phyloP scores from a whole-genome alignment of 768 basidiomycete species.

The Mrakia hoshinonis region DNA sequence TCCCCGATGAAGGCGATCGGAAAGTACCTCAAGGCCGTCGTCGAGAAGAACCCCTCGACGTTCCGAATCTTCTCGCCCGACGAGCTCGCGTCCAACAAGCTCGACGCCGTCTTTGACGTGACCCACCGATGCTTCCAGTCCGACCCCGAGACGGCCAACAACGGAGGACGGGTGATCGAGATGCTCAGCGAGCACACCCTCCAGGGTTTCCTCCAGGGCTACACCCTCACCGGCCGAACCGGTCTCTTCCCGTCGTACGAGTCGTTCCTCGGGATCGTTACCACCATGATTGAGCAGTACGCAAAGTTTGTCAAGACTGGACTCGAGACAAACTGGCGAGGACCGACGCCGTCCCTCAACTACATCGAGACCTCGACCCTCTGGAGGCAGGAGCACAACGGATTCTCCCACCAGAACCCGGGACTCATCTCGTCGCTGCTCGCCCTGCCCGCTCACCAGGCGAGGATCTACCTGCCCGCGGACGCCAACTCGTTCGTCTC shows the following conservation, averaged over 20 bases:
- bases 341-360: slow-evolving; percentile 37
- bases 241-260: slow-evolving; percentile 86
- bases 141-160: slow-evolving; percentile 54
- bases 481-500: slow-evolving; percentile 80
- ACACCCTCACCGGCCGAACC: slow-evolving; percentile 68
- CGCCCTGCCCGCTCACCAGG: slow-evolving; percentile 59
- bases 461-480: slow-evolving; percentile 77
- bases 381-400: slow-evolving; percentile 65
- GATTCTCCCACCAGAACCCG: slow-evolving; percentile 72
- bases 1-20: slow-evolving; percentile 65
- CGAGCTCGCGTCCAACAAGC: slow-evolving; percentile 68
- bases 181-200: slow-evolving; percentile 68
- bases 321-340: slow-evolving; percentile 62
- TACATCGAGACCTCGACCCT: slow-evolving; percentile 85
- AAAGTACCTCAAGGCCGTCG: slow-evolving; percentile 44
- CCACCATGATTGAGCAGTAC: slow-evolving; percentile 69
- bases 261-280: slow-evolving; percentile 70
- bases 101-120: slow-evolving; percentile 64
- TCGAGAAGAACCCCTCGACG: slow-evolving; percentile 55
- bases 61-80: slow-evolving; percentile 91
- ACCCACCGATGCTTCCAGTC: slow-evolving; percentile 69
- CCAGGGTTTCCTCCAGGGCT: slow-evolving; percentile 85
- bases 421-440: slow-evolving; percentile 80
- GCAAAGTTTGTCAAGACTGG: slow-evolving; percentile 82
- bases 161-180: slow-evolving; percentile 73